Evolutionary conservation across 495 filamentous ascomycete species (phyloP), one percentile per base, ranked within the genome.

Genomic region (Margaritispora aquatica): DNA sequence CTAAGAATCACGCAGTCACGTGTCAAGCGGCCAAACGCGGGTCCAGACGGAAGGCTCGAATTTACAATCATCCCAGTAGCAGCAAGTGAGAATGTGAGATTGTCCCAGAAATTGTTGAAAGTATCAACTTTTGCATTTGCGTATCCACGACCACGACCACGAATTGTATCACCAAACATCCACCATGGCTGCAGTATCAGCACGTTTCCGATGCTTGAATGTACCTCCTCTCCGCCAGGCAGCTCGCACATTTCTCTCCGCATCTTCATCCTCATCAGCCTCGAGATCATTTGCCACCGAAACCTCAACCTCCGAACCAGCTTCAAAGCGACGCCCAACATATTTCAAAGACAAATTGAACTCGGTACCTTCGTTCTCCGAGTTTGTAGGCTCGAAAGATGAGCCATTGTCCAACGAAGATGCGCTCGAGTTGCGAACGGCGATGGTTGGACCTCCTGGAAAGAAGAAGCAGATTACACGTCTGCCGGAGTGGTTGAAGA

Each of bases 401-500:
- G 59, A 73, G 17, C 67, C 76, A 1, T 68, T 84, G 2, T 73
- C 80, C 1, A 62, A 71, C 26, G 76, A 80, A 65, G 80, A 86
- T 24, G 78, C 85, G 15, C 81, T 91, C 56, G 77, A 81, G n/a
- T 80, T 90, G 57, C 77, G 76, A 26, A 96, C 85, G n/a, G 93
- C 85, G 48, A 80, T 88, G 68, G 89, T 92, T 67, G 91, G 89
- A 29, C 90, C 88, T 10, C 84, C 84, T 55, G 88, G 89, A 57
- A 90, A 84, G 78, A 82, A 83, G 71, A 91, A 86, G 73, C 86
- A 88, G 74, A 92, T 96, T 72, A 96, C 92, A 41, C 85, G 95
- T 17, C 77, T 98, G 24, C 94, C 94, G 31, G 82, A 86, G 57
- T 98, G 94, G 94, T 82, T 98, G 56, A 97, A 97, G 77, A 97